Conservation (phyloP, 345 rosid species). For the Cardamine occulta region DNA sequence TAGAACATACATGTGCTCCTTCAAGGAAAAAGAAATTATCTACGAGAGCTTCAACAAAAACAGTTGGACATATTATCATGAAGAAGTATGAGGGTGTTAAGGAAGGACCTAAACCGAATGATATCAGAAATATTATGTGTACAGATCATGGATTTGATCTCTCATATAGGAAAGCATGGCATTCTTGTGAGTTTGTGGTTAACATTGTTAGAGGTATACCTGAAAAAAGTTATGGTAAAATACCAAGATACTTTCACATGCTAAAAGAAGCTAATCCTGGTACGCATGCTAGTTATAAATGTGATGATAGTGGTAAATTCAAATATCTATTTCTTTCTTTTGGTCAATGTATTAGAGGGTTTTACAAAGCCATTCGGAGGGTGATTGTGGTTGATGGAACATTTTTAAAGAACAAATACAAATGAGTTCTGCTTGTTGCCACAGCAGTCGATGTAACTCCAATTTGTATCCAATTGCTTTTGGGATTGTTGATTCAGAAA, state of each 20-base stretch:
- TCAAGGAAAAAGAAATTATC: not conserved
- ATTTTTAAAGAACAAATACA: not conserved
- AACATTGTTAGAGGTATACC: not conserved
- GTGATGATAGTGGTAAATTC: not conserved
- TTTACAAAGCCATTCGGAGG: not conserved
- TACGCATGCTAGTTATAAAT: not conserved
- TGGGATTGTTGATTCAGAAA: not conserved
- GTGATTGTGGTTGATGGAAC: not conserved
- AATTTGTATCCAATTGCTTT: slow-evolving; percentile 1
- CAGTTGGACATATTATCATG: not conserved
- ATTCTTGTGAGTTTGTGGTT: not conserved
- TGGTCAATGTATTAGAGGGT: not conserved
- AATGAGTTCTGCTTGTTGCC: not conserved
- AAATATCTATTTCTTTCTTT: not conserved
- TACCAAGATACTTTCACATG: slow-evolving; percentile 3
- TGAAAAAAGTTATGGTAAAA: not conserved
- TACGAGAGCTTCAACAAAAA: not conserved
- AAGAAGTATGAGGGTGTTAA: not conserved
- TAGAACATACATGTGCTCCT: not conserved
- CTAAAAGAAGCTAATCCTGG: not conserved
- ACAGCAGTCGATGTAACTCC: not conserved
- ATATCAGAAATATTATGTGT: not conserved
- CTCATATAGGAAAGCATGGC: not conserved
- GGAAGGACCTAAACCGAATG: not conserved
- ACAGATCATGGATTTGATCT: not conserved